A percentile compares a stretch with the other conserved stretches of the same genome.
phyloP scores from a whole-genome alignment of 2,329 filamentous ascomycete species.

The Dactylellina cionopaga region DNA sequence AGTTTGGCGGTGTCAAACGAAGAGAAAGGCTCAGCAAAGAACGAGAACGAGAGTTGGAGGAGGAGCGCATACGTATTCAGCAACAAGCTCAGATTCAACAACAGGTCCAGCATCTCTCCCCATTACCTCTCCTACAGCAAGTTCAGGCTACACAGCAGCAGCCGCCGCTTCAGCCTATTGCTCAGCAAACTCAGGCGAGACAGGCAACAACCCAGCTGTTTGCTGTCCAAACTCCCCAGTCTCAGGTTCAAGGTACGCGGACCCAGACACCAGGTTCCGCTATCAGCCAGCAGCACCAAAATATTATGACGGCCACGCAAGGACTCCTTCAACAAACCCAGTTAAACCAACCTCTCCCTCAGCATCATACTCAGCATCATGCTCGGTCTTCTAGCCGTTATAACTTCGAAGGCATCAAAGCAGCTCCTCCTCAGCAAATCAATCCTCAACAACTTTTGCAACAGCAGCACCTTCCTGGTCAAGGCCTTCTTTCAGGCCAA shows the following conservation, averaged over 20 bases:
- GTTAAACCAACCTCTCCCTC: constrained; percentile 56
- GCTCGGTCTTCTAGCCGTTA: constrained; percentile 70
- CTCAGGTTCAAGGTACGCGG: constrained; percentile 63
- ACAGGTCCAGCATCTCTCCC: constrained; percentile 53
- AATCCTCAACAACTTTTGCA: constrained; percentile 63
- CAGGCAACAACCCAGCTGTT: constrained; percentile 72
- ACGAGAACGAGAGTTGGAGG: constrained; percentile 64
- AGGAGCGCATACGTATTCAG: constrained; percentile 53
- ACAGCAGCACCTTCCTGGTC: constrained; percentile 62
- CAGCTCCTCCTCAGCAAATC: constrained; percentile 54
- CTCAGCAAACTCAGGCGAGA: constrained; percentile 53
- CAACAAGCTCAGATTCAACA: constrained; percentile 54
- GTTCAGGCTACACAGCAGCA: constrained; percentile 70
- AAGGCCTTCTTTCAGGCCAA: constrained; percentile 55
- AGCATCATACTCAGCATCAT: constrained; percentile 61
- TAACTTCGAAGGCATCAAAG: constrained; percentile 59
- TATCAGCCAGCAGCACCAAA: constrained; percentile 49
- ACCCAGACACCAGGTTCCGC: constrained; percentile 60
- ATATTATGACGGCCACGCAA: constrained; percentile 57
- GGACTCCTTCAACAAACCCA: constrained; percentile 57
- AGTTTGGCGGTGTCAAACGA: constrained; percentile 81
- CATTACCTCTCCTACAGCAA: constrained; percentile 51
- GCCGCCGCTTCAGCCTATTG: constrained; percentile 71
- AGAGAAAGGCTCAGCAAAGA: constrained; percentile 75
- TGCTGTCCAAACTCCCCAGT: constrained; percentile 63